Conservation (phyloP, 192 early-diverging fungal genomes). For the Coemansia sp. region DNA sequence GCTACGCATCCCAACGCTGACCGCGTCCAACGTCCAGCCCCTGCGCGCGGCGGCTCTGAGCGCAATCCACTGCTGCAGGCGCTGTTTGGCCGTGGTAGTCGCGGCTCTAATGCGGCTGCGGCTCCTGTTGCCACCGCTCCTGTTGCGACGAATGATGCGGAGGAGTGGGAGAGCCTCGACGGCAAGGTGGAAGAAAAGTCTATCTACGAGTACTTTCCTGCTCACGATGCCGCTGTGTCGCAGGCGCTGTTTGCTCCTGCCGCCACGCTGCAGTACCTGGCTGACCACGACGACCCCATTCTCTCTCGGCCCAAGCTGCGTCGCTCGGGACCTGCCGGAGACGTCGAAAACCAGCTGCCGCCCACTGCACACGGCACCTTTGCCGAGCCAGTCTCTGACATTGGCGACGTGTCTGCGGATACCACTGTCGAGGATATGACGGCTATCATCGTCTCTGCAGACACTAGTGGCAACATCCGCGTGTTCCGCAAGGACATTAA, state of each 20-base stretch:
- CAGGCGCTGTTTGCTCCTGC: conserved; percentile 67
- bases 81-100: conserved; percentile 29
- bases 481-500: conserved; percentile 69
- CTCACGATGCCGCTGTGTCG: conserved; percentile 61
- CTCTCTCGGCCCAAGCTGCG: conserved; percentile 55
- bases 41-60: conserved; percentile 7
- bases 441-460: conserved; percentile 67
- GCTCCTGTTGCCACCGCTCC: background rate
- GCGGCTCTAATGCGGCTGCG: background rate
- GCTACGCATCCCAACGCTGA: conserved; percentile 44
- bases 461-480: conserved; percentile 63
- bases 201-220: conserved; percentile 61
- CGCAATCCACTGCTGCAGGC: conserved; percentile 29
- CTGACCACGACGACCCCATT: conserved; percentile 59
- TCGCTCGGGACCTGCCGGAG: conserved; percentile 19
- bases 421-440: conserved; percentile 43
- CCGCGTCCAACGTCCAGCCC: conserved; percentile 37
- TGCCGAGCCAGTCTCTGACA: conserved; percentile 12
- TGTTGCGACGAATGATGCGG: conserved; percentile 30
- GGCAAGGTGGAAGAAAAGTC: conserved; percentile 55
- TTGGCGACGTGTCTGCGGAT: background rate
- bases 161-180: conserved; percentile 56
- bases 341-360: conserved; percentile 37
- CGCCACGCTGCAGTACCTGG: conserved; percentile 62
- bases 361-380: conserved; percentile 30